phyloP scores from a whole-genome alignment of 2,329 filamentous ascomycete genomes.

The Monilinia aucupariae region DNA sequence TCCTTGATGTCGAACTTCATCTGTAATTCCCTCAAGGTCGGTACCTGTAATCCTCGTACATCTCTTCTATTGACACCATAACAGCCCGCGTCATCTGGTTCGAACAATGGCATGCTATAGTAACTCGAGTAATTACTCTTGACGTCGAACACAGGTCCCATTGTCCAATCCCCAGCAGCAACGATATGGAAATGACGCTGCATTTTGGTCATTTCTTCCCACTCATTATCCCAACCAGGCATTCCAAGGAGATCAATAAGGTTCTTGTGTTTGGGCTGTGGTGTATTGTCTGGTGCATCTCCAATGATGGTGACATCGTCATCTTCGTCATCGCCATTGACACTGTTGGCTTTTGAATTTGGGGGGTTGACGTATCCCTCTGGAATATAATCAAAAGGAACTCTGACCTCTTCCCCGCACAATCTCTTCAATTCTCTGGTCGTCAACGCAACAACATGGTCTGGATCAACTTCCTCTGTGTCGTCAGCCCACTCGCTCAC shows the following conservation, averaged over 20 bases:
- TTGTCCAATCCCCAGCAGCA: constrained; percentile 7
- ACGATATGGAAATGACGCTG: constrained; percentile 14
- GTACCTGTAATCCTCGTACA: not conserved
- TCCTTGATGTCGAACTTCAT: not conserved
- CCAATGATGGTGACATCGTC: not conserved
- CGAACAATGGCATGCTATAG: constrained; percentile 11
- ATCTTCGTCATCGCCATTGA: not conserved
- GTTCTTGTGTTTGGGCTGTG: not conserved
- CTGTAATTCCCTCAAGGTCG: not conserved
- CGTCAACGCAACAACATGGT: constrained; percentile 10
- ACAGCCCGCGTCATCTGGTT: not conserved
- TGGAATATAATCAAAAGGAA: constrained; percentile 10
- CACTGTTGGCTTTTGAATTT: not conserved
- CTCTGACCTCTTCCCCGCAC: not conserved
- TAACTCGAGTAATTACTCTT: constrained; percentile 13
- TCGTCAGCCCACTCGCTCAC: constrained; percentile 7
- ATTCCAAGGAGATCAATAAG: not conserved
- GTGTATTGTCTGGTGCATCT: not conserved
- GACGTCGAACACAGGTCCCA: constrained; percentile 8
- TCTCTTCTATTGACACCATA: not conserved
- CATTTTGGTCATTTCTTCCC: constrained; percentile 7
- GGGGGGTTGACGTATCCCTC: constrained; percentile 2
- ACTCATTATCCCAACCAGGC: not conserved
- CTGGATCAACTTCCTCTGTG: not conserved
- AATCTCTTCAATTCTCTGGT: constrained; percentile 9